These are phyloP conservation scores for Aureobasidium pullulans DNA, from an alignment of 2,329 filamentous ascomycete genomes.

Conservation along the genomic window DNA sequence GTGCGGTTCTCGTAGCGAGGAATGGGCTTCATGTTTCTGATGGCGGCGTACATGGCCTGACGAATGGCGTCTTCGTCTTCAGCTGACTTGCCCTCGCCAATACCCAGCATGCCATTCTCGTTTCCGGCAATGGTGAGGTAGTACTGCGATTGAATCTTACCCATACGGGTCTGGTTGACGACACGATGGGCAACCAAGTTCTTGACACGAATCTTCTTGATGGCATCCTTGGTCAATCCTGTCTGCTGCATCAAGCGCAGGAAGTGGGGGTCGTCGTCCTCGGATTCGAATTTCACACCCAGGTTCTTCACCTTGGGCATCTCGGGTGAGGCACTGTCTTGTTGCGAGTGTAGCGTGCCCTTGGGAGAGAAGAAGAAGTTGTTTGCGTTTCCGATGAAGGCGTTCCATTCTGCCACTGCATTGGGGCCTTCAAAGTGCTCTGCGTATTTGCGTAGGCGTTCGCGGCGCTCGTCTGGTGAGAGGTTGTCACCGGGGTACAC, in stretches of 20 bases:
- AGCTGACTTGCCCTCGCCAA: constrained; percentile 83
- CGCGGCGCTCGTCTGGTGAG: constrained; percentile 16
- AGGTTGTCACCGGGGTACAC: constrained; percentile 23
- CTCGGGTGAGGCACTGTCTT: constrained; percentile 41
- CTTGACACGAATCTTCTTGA: constrained; percentile 57
- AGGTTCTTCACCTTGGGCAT: constrained; percentile 39
- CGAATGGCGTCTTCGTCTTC: constrained; percentile 59
- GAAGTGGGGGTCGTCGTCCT: constrained; percentile 38
- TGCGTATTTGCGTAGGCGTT: constrained; percentile 11
- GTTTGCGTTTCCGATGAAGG: constrained; percentile 40
- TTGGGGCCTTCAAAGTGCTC: constrained; percentile 36
- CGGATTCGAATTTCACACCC: constrained; percentile 30
- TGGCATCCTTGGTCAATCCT: constrained; percentile 42
- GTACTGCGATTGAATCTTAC: constrained; percentile 76
- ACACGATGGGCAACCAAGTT: constrained; percentile 67
- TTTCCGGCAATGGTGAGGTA: constrained; percentile 80
- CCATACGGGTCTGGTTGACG: constrained; percentile 89
- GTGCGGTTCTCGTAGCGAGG: constrained; percentile 85
- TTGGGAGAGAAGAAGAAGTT: constrained; percentile 40
- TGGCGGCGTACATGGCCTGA: constrained; percentile 73
- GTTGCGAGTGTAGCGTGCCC: constrained; percentile 40
- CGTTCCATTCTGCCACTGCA: constrained; percentile 31
- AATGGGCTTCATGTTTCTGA: constrained; percentile 90
- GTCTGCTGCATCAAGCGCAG: constrained; percentile 50
- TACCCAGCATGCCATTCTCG: constrained; percentile 72